A percentile compares a stretch with the other conserved stretches of the same genome.
phyloP scores from a whole-genome alignment of 805 yeast species.

The Lipomyces spencermartinsiae region DNA sequence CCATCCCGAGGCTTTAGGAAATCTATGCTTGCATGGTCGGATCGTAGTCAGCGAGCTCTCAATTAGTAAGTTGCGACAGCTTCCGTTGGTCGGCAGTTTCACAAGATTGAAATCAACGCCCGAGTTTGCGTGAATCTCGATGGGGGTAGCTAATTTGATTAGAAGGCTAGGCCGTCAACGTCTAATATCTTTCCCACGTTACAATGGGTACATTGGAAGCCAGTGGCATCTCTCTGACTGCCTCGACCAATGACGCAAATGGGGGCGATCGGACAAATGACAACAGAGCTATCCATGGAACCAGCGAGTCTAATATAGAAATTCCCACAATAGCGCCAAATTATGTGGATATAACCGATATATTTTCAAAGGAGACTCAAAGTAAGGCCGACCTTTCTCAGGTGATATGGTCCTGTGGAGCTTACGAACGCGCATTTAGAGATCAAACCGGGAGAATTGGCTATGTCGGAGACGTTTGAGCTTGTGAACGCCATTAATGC shows the following conservation, averaged over 20 bases:
- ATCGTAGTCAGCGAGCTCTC: background rate
- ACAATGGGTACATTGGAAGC: background rate
- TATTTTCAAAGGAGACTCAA: conserved; percentile 16
- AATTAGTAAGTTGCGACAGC: background rate
- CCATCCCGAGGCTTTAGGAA: background rate
- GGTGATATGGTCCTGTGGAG: background rate
- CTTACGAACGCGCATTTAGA: conserved; percentile 20
- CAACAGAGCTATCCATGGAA: background rate
- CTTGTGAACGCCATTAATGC: conserved; percentile 88
- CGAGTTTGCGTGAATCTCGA: background rate
- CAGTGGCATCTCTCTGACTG: background rate
- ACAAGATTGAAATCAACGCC: background rate
- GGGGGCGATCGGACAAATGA: background rate
- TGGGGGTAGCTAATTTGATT: background rate
- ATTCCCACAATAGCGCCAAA: conserved; percentile 23
- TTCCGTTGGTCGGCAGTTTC: background rate
- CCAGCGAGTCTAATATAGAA: background rate
- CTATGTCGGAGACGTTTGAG: conserved; percentile 64
- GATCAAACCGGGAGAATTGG: conserved; percentile 61
- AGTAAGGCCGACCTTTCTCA: conserved; percentile 12
- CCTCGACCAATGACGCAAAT: background rate
- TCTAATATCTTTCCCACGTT: background rate
- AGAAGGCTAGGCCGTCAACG: background rate
- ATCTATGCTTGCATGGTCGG: background rate
- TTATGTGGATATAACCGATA: conserved; percentile 31